These are phyloP conservation scores for Solanum chacoense DNA, from an alignment of 305 asterid genomes.

Conservation along the genomic window DNA sequence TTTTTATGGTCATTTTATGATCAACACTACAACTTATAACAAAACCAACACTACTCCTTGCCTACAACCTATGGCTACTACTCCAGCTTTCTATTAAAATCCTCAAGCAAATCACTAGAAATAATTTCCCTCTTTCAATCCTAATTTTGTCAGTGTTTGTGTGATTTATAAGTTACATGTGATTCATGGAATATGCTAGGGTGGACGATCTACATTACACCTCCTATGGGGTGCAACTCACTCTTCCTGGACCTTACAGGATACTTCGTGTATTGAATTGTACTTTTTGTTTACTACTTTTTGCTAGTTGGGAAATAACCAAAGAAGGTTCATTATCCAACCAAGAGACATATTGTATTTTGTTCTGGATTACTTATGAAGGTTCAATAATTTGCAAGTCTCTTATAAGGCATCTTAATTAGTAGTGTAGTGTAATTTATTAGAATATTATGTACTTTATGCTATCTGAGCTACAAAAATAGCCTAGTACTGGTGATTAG, in stretches of 20 bases:
- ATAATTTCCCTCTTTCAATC: not conserved
- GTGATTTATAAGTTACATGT: not conserved
- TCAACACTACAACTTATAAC: not conserved
- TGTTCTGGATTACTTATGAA: not conserved
- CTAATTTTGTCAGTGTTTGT: not conserved
- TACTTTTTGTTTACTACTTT: not conserved
- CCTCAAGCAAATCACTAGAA: not conserved
- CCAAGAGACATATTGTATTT: not conserved
- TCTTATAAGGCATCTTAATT: not conserved
- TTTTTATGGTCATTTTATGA: slow-evolving; percentile 23
- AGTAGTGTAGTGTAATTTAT: not conserved
- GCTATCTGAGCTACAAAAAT: not conserved
- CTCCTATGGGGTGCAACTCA: not conserved
- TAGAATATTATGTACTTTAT: not conserved
- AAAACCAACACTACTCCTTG: not conserved
- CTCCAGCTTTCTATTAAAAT: slow-evolving; percentile 15
- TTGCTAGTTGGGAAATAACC: slow-evolving; percentile 5
- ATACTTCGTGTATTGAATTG: not conserved
- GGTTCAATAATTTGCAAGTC: not conserved
- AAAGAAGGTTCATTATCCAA: slow-evolving; percentile 15
- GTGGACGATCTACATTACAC: not conserved
- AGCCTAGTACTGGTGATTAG: not conserved
- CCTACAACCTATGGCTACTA: slow-evolving; percentile 6
- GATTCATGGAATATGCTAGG: not conserved
- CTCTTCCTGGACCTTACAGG: not conserved